phyloP scores from a whole-genome alignment of 208 protist genomes.

The Trypanosoma lewisi region DNA sequence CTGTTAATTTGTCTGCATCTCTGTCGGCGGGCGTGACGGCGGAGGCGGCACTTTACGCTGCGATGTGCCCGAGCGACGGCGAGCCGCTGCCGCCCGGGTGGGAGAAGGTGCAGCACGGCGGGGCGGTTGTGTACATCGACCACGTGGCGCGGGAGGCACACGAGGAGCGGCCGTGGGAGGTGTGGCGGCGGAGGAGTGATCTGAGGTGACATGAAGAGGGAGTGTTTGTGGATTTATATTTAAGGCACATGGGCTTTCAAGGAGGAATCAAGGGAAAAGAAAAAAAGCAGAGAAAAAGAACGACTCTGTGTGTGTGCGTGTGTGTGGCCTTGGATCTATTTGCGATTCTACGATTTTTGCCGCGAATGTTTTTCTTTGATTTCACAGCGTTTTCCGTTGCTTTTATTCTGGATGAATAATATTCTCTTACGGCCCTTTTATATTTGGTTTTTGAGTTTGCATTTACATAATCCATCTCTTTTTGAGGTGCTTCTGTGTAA shows the following conservation, averaged over 20 bases:
- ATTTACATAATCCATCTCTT: no score
- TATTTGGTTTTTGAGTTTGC: no score
- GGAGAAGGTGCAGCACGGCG: slow-evolving; percentile 49
- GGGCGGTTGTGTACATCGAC: slow-evolving; percentile 51
- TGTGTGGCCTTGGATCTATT: not conserved
- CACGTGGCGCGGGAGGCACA: slow-evolving; percentile 66
- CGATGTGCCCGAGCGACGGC: slow-evolving; percentile 18
- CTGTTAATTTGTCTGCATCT: no score
- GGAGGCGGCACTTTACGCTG: slow-evolving; percentile 22
- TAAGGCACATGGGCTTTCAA: no score
- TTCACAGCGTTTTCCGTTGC: no score
- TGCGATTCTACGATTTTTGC: not conserved
- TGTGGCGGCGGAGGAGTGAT: slow-evolving; percentile 29
- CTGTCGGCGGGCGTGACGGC: no score
- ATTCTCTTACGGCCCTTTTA: no score
- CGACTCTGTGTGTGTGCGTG: not conserved
- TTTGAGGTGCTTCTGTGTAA: no score
- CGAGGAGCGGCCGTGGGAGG: slow-evolving; percentile 54
- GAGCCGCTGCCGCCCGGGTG: slow-evolving; percentile 55
- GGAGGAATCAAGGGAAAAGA: not conserved
- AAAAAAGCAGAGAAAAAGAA: not conserved
- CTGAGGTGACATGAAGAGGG: not conserved
- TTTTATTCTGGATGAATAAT: no score
- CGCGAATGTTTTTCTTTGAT: no score
- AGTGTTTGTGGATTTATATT: not conserved